These are phyloP conservation scores for Flaveria brownii DNA, from an alignment of 129 eudicot species.

Conservation along the genomic window DNA sequence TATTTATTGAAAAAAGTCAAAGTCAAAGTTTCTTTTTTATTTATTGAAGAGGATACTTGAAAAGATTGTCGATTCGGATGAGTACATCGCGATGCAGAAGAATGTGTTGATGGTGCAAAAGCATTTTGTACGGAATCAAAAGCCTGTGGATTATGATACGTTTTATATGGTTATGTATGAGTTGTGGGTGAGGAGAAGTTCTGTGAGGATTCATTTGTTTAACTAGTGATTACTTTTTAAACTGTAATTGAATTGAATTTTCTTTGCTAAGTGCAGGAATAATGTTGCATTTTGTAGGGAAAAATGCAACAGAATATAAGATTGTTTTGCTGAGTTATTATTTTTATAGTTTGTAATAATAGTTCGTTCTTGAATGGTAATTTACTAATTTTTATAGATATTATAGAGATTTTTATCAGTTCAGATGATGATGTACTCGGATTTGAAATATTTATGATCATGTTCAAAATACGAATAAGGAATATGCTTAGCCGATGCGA, in stretches of 20 bases:
- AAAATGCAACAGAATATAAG: no score
- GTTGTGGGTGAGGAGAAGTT: slow-evolving; percentile 73
- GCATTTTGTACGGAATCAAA: slow-evolving; percentile 74
- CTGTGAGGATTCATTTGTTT: slow-evolving; percentile 34
- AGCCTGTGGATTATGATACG: slow-evolving; percentile 70
- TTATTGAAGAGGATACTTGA: slow-evolving; percentile 61
- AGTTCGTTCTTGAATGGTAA: no score
- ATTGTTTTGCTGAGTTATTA: no score
- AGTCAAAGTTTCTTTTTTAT: no score
- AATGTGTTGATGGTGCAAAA: slow-evolving; percentile 67
- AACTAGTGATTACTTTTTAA: neutral
- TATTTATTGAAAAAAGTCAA: no score
- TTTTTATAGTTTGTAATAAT: no score
- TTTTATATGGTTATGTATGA: slow-evolving; percentile 85
- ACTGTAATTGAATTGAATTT: neutral
- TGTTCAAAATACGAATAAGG: no score
- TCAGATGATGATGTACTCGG: no score
- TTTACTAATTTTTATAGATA: no score
- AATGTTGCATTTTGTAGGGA: neutral
- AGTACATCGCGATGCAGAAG: slow-evolving; percentile 45
- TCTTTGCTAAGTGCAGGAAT: neutral
- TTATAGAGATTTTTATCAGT: no score
- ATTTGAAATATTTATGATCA: no score
- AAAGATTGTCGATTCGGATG: slow-evolving; percentile 35
- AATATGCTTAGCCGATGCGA: no score